Conservation (phyloP, 352 stramenopile species). For the Phytophthora pseudosyringae region DNA sequence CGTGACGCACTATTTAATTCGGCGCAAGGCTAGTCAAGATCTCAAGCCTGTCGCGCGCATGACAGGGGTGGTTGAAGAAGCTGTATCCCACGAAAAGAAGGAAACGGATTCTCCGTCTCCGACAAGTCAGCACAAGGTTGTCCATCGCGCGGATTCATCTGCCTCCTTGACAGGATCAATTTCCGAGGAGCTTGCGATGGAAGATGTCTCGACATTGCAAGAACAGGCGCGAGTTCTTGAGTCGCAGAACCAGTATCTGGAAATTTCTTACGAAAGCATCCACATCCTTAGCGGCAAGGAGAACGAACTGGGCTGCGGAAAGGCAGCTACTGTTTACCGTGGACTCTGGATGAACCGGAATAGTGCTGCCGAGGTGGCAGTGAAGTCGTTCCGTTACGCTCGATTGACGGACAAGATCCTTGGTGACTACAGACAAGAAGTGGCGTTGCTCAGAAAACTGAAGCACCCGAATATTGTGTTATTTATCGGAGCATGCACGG, state of each 20-base stretch:
- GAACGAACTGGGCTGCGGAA: slow-evolving; percentile 88
- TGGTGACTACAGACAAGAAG: slow-evolving; percentile 86
- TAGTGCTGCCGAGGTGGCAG: slow-evolving; percentile 81
- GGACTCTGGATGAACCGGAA: slow-evolving; percentile 89
- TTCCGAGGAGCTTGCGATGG: slow-evolving; percentile 56
- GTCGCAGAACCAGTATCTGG: slow-evolving; percentile 87
- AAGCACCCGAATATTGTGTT: slow-evolving; percentile 92
- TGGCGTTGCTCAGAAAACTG: slow-evolving; percentile 85
- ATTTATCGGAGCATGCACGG: slow-evolving; percentile 91
- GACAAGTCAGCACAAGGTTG: slow-evolving; percentile 28
- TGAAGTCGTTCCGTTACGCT: slow-evolving; percentile 90
- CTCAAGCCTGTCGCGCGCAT: slow-evolving; percentile 39
- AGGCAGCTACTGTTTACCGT: slow-evolving; percentile 87
- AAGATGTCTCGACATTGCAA: slow-evolving; percentile 77
- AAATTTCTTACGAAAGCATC: slow-evolving; percentile 90
- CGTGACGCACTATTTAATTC: slow-evolving; percentile 84
- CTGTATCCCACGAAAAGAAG: slow-evolving; percentile 25
- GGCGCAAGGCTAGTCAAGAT: slow-evolving; percentile 60
- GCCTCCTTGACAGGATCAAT: slow-evolving; percentile 49
- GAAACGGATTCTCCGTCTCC: slow-evolving; percentile 30
- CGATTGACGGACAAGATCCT: slow-evolving; percentile 90
- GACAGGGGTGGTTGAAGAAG: slow-evolving; percentile 39
- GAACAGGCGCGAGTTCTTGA: slow-evolving; percentile 85
- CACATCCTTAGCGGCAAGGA: slow-evolving; percentile 86
- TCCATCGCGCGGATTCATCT: slow-evolving; percentile 50